Conservation (phyloP, 768 basidiomycete genomes). For the Naganishia kalamii region DNA sequence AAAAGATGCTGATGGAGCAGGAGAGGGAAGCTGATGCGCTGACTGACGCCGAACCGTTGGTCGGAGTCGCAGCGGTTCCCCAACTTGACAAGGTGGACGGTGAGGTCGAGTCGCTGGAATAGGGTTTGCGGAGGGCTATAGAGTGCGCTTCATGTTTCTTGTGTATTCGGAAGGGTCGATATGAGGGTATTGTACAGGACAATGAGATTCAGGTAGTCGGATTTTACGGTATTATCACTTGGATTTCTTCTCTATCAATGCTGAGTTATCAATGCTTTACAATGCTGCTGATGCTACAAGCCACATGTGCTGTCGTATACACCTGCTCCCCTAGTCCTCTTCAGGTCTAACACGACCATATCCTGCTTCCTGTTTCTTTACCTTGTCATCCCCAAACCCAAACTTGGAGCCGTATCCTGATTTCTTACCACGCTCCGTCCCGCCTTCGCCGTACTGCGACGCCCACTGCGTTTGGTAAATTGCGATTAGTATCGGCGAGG, state of each 20-base stretch:
- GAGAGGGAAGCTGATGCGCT: background rate
- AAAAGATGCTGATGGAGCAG: slow-evolving; percentile 7
- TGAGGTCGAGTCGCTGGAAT: background rate
- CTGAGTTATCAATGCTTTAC: no score
- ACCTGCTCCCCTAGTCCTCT: background rate
- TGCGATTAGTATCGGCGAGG: background rate
- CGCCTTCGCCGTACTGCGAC: slow-evolving; percentile 87
- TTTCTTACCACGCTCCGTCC: slow-evolving; percentile 58
- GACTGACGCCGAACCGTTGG: background rate
- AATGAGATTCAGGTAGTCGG: no score
- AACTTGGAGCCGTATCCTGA: slow-evolving; percentile 85
- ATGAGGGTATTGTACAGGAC: no score
- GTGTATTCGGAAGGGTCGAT: no score
- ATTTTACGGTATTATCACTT: no score
- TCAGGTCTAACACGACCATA: slow-evolving; percentile 35
- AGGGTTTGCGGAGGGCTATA: background rate
- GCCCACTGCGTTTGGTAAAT: slow-evolving; percentile 62
- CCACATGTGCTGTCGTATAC: background rate
- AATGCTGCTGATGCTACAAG: no score
- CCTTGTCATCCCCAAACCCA: slow-evolving; percentile 56
- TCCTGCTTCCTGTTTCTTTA: slow-evolving; percentile 24
- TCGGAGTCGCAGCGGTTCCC: background rate
- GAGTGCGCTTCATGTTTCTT: no score
- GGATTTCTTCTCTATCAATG: no score
- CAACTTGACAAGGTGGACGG: background rate